Evolutionary conservation across 352 stramenopile genomes (phyloP).

Genomic region (Pythium sukuiense): DNA sequence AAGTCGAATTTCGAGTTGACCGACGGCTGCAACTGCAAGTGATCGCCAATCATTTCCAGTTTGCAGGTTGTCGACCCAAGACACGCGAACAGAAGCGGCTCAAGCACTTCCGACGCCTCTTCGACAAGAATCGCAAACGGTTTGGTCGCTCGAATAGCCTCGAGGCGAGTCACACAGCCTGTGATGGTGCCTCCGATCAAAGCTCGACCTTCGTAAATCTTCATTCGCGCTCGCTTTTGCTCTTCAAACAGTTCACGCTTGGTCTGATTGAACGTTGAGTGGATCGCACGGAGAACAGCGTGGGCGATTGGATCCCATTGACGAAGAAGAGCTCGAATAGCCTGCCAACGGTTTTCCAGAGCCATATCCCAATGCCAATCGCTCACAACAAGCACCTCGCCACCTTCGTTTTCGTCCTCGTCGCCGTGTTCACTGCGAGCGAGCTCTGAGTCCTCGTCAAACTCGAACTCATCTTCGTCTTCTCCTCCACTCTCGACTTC

Average conservation of each 20-base stretch:
- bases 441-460: slow-evolving; percentile 24
- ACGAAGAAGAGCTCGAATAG: slow-evolving; percentile 34
- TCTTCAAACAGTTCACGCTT: slow-evolving; percentile 65
- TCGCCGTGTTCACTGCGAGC: not conserved
- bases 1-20: slow-evolving; percentile 88
- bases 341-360: slow-evolving; percentile 56
- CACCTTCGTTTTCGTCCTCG: not conserved
- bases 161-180: slow-evolving; percentile 78
- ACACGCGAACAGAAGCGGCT: slow-evolving; percentile 85
- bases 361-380: slow-evolving; percentile 79
- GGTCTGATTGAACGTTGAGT: slow-evolving; percentile 25
- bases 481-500: slow-evolving; percentile 47
- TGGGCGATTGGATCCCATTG: slow-evolving; percentile 29
- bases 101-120: slow-evolving; percentile 86
- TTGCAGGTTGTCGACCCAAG: slow-evolving; percentile 83
- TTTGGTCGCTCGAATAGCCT: slow-evolving; percentile 80
- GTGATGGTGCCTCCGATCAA: slow-evolving; percentile 89
- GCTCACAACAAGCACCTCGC: slow-evolving; percentile 11
- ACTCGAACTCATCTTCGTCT: slow-evolving; percentile 31
- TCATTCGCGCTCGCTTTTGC: slow-evolving; percentile 60
- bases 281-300: slow-evolving; percentile 30
- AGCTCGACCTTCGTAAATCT: slow-evolving; percentile 81
- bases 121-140: slow-evolving; percentile 87
- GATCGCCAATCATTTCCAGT: slow-evolving; percentile 89
- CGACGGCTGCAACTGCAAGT: slow-evolving; percentile 82